A percentile compares a stretch with the other conserved stretches of the same genome.
Conservation (phyloP, 2,329 filamentous ascomycete species). For the Trichophyton simii region DNA sequence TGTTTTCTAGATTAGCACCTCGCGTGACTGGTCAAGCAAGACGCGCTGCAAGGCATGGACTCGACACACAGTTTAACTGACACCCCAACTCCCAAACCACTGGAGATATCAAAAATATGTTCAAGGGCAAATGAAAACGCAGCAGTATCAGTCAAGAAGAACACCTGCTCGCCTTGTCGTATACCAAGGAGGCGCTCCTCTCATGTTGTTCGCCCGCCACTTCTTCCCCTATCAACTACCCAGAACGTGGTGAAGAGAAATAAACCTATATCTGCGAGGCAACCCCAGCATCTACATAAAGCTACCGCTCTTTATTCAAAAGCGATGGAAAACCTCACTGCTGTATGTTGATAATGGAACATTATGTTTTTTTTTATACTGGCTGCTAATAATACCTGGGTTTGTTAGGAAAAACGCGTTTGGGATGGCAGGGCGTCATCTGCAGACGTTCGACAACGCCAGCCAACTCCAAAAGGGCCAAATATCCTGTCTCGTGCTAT, state of each 20-base stretch:
- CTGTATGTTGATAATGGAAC: neutral
- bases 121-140: neutral
- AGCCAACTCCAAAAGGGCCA: neutral
- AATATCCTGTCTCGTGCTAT: constrained; percentile 10
- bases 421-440: neutral
- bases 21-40: neutral
- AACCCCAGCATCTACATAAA: neutral
- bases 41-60: neutral
- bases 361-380: neutral
- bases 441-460: neutral
- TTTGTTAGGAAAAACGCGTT: neutral
- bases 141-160: neutral
- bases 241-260: neutral
- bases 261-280: neutral
- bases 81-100: neutral
- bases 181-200: neutral
- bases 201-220: neutral
- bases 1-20: neutral
- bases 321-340: neutral
- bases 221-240: neutral
- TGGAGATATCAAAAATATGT: neutral
- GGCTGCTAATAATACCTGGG: neutral
- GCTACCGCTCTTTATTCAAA: neutral
- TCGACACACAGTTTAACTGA: neutral
- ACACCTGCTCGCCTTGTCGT: neutral